Evolutionary conservation across 495 filamentous ascomycete species (phyloP), one percentile per base, ranked within the genome.

Genomic region (Neurospora sp.): DNA sequence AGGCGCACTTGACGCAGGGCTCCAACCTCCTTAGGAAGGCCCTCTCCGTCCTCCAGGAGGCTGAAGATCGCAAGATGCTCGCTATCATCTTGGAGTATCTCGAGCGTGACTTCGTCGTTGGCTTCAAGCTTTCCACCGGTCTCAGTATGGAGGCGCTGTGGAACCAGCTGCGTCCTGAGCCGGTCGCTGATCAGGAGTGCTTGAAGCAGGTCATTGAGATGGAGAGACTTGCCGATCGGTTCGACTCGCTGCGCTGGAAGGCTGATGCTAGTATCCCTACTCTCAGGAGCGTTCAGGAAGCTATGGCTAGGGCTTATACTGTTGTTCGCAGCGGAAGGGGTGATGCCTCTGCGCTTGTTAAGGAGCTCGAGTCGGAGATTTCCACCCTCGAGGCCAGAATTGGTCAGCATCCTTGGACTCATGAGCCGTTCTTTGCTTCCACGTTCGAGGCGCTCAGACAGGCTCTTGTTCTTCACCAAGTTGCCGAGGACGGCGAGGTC

Each of bases 131-230:
- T 8, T 88, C 84, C 0, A 94, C 89, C 3, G 94, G 94, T 2
- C 85, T 93, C 20, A 90, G 89, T 74, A 97, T 98, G 93, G 93
- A 97, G 78, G 81, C 81, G 37, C 84, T 98, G 1, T 99, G 96
- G 96, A 86, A 86, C 44, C 74, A 81, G 0, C 88, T 95, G 75
- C 87, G 89, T 75, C 94, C 94, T 14, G 77, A 81, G 41, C 82
- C 85, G 2, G 81, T 87, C 9, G 76, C 78, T 3, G 77, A 79
- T 44, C 73, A 79, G 14, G 72, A 75, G 14, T 82, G 84, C 7
- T 89, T 92, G 5, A 87, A 86, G 35, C 81, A 88, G 40, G 82
- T 86, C 8, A 79, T 91, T 16, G 82, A 88, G 18, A 79, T 97
- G 76, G 91, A 95, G 78, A 79, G 79, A 3, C 87, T 96, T n/a